Base-by-base conservation (phyloP, 805 yeast genomes). In the Starmerella apicola region DNA sequence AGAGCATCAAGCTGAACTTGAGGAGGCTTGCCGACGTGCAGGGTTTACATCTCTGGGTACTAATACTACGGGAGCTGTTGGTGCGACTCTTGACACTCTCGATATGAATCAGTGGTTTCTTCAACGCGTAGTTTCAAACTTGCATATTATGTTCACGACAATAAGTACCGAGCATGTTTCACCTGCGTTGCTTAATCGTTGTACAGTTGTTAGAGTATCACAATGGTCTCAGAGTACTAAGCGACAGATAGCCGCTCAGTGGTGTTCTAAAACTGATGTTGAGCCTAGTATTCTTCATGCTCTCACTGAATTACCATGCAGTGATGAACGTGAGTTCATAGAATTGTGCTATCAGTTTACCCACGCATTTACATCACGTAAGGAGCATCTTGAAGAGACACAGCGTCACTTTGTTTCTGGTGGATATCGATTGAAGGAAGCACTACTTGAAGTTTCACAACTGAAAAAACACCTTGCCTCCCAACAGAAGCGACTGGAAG, bases 121-220 rank as follows among this genome's bases (percentile, higher is more conserved):
- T 0, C 57, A 63, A 16, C 78, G 78, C 49, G 68, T 84, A 3
- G 68, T 86, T 0, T 59, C 62, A 18, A 82, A 85, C 49, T 62
- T 88, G 16, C 97, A 88, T 57, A 86, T 85, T 20, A 72, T 84
- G 0, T 83, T 88, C 54, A 81, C 85, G 0, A 68, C 83, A 46
- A 71, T 74, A 13, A 54, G 48, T n/a, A 40, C 59, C 7, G 38
- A 57, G 0, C 38, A 76, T 0, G 65, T 84, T 0, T 86, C 95
- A 0, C 94, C 95, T 0, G 96, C 96, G 0, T 61, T 86, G 25
- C 78, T 83, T 59, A 86, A 86, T 53, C 65, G 97, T 53, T 86
- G 96, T 64, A 93, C 83, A 2, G 59, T 88, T 28, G 74, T 78
- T 52, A 82, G 88, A 85, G 75, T 84, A 78, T 94, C 94, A 4